phyloP scores from a whole-genome alignment of 805 yeast species.

The Grigorovia yakushimaensis region DNA sequence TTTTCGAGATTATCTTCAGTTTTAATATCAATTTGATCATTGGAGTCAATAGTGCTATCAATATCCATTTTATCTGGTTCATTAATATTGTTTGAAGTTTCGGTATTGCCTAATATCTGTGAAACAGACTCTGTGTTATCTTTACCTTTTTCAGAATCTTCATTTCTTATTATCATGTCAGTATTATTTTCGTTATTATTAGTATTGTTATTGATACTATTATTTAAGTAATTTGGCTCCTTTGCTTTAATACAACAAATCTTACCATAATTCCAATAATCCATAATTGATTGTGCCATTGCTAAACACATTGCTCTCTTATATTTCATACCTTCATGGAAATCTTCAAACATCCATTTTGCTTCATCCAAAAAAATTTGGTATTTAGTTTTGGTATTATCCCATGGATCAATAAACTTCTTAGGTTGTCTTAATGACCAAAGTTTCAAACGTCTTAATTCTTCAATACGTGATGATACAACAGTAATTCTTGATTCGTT shows the following conservation, averaged over 20 bases:
- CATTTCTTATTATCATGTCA: too few species aligned
- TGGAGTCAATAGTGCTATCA: background rate
- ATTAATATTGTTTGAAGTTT: too few species aligned
- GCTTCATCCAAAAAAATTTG: constrained; percentile 66
- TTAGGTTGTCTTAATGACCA: constrained; percentile 90
- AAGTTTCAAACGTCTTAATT: constrained; percentile 71
- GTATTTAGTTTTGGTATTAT: constrained; percentile 48
- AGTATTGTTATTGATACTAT: constrained; percentile 10
- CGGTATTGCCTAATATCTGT: too few species aligned
- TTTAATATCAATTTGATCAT: too few species aligned
- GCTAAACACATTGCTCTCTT: constrained; percentile 61
- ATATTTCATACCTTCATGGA: constrained; percentile 57
- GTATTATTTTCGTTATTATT: constrained; percentile 11
- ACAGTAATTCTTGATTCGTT: constrained; percentile 89
- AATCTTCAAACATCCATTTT: constrained; percentile 75
- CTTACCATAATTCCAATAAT: constrained; percentile 72
- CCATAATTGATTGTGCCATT: constrained; percentile 63
- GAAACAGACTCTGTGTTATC: too few species aligned
- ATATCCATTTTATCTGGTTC: background rate
- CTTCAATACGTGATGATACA: constrained; percentile 83
- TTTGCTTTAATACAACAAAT: constrained; percentile 51
- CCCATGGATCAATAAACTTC: constrained; percentile 57
- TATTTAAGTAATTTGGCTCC: constrained; percentile 16
- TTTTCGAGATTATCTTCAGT: constrained; percentile 1
- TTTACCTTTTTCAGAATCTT: too few species aligned